These are phyloP conservation scores for Fagopyrum esculentum DNA, from an alignment of 148 eudicot genomes.

Conservation along the genomic window DNA sequence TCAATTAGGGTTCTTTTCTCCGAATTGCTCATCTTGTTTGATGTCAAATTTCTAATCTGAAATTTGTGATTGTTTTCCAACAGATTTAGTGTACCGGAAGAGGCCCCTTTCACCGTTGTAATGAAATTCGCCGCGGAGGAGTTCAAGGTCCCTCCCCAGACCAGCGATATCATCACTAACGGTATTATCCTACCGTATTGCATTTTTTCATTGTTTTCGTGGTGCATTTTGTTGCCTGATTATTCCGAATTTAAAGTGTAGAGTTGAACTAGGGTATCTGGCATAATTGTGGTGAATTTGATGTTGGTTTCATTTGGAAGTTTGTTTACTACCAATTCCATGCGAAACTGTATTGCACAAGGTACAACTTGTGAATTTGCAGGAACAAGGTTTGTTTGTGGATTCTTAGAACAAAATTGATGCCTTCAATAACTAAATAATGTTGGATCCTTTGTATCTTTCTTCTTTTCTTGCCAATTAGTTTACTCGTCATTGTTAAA, in stretches of 20 bases:
- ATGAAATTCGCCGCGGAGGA: slow-evolving; percentile 94
- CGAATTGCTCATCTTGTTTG: not conserved
- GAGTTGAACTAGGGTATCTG: not conserved
- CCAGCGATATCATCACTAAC: slow-evolving; percentile 95
- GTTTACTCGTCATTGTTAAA: not conserved
- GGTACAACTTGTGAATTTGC: not conserved
- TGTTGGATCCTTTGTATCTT: not conserved
- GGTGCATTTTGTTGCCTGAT: not conserved
- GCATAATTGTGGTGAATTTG: not conserved
- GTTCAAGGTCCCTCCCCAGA: slow-evolving; percentile 98
- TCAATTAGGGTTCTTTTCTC: not conserved
- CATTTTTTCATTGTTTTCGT: not conserved
- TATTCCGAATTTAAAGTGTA: not conserved
- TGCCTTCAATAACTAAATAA: not conserved
- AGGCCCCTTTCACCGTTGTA: slow-evolving; percentile 84
- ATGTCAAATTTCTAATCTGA: not conserved
- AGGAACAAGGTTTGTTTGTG: not conserved
- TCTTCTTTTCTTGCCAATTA: not conserved
- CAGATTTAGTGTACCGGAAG: slow-evolving; percentile 96
- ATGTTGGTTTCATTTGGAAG: not conserved
- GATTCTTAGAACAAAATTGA: not conserved
- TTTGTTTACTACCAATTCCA: not conserved
- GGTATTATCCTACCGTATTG: slow-evolving; percentile 26
- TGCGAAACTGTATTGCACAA: not conserved
- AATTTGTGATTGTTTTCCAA: not conserved